Base-by-base conservation (phyloP, 345 rosid species). In the Murraya koenigii region DNA sequence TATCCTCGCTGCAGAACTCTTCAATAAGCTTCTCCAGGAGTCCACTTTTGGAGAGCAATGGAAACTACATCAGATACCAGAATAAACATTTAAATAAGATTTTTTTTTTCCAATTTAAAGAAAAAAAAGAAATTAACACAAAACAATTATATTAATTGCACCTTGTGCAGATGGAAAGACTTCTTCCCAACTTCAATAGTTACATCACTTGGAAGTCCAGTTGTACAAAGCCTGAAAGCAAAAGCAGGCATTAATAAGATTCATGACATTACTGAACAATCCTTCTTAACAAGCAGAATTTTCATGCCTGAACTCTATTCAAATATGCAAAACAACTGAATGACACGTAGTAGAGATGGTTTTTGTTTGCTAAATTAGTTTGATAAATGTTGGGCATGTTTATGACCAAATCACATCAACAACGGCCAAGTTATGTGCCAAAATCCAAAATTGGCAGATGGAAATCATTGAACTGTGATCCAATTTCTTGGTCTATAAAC, bases 151-250 rank as follows among this genome's bases (percentile, higher is more conserved):
- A 32, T 56, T 61, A 35, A 5, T 44, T 20, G 47, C 63, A 92
- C 97, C 97, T 92, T 92, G 88, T 92, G 97, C 65, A 92, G 97
- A 85, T 91, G 89, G 82, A 92, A 92, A 74, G 86, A 84, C 81
- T 80, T 84, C 49, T 89, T 92, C 70, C 85, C 91, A 61, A 89
- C 84, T 76, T 88, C 91, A 59, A 92, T 83, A 36, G 87, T 84
- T 75, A 89, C 88, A 85, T 92, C 97, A 59, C 97, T 92, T 65
- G 86, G 89, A 69, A 92, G 89, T 78, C 97, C 95, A 20, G 89
- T 83, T 38, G 90, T 85, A 80, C 92, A 92, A 69, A 80, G 82
- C 93, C 97, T 92, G 86, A 78, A 65, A 52, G 20, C 26, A 28
- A 17, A 44, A 66, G 7, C 32, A 83, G n/a, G 14, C 55, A 55